Evolutionary conservation across 257 asterid species (phyloP), one percentile per base, ranked within the genome.

Genomic region (Schizonepeta tenuifolia): DNA sequence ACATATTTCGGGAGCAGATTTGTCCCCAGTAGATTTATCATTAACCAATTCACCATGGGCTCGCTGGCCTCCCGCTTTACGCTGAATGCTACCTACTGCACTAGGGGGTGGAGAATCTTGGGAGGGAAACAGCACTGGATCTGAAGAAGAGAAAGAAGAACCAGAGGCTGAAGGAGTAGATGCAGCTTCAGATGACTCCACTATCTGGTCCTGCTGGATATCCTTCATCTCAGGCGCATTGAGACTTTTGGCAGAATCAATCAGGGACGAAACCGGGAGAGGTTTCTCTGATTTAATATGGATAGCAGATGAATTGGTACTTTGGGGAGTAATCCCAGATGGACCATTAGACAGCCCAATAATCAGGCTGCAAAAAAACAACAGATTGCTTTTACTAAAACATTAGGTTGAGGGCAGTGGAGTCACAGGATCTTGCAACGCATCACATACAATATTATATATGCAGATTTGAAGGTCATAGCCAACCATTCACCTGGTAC

Each of bases 361-460:
- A 71, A 51, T 65, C 71, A 82, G 71, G 78, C 97, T 93, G 94
- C 80, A 85, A 82, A 75, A 66, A 75, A 80, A 71, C 54, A 58
- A 67, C 70, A 78, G 44, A 77, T 74, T 12, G 53, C 49, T 51
- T 41, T 58, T 71, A 47, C 69, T 59, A 43, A 55, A 60, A 66
- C 49, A n/a, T 54, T 54, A n/a, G 3, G 17, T 66, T 57, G 21
- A 54, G 14, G 26, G 63, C 44, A 11, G 50, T n/a, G 36, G 60
- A 62, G 13, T 10, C 43, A 21, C 11, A 5, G 15, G 41, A 15
- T 13, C 12, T 28, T 56, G 66, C 60, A 31, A 40, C 57, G 63
- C 70, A 63, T 65, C 58, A 31, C 47, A 28, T 43, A 53, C 9
- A n/a, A 21, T 24, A 72, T 17, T 58, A 17, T 24, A 67, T 46